Conservation (phyloP, 1,139 yeast species). For the Pichia sp. region DNA sequence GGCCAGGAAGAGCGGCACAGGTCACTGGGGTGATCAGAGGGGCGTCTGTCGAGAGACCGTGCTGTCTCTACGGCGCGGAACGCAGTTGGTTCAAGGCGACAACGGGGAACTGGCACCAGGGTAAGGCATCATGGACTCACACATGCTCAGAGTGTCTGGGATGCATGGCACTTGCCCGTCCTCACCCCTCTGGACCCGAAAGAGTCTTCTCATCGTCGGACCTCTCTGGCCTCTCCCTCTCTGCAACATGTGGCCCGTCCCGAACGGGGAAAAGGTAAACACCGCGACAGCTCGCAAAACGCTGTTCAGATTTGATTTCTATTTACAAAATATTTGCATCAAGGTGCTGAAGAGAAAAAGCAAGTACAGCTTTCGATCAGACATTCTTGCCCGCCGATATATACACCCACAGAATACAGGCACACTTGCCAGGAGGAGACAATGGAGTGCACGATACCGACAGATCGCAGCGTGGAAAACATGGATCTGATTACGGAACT, state of each 20-base stretch:
- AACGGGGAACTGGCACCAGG: too few relatives aligned
- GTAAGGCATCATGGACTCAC: too few relatives aligned
- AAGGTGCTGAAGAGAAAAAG: background rate
- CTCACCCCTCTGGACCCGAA: too few relatives aligned
- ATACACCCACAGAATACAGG: background rate
- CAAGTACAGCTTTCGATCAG: background rate
- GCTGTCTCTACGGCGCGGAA: too few relatives aligned
- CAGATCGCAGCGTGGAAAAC: background rate
- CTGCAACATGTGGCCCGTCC: constrained; percentile 5
- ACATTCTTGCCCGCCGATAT: background rate
- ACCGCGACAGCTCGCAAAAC: constrained; percentile 9
- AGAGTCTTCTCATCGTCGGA: too few relatives aligned
- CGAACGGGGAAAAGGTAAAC: constrained; percentile 16
- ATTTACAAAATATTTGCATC: background rate
- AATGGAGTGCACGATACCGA: background rate
- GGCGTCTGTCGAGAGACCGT: too few relatives aligned
- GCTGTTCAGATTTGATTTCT: background rate
- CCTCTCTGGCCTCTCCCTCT: background rate
- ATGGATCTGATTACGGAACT: background rate
- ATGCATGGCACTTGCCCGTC: too few relatives aligned
- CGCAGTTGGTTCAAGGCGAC: too few relatives aligned
- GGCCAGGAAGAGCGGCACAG: background rate
- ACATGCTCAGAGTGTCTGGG: too few relatives aligned
- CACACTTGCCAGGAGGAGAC: background rate
- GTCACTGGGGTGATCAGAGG: too few relatives aligned